Percentiles rank a stretch among this genome's conserved stretches.
These are phyloP conservation scores for Brassica balearica DNA, from an alignment of 441 rosid genomes.

Conservation along the genomic window DNA sequence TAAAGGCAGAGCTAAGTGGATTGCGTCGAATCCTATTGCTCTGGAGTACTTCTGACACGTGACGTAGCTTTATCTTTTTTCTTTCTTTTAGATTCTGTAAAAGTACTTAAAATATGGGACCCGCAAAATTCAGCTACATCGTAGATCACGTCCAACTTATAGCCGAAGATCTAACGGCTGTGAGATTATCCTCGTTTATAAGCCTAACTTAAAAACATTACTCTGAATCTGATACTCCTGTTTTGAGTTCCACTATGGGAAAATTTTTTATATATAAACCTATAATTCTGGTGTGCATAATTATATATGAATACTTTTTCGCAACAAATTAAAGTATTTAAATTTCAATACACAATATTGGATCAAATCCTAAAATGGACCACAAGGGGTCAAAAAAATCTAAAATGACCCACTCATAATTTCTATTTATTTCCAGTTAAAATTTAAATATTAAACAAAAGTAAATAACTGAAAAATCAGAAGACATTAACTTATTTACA, in stretches of 20 bases:
- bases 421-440: too few relatives aligned
- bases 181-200: background rate
- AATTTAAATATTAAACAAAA: too few relatives aligned
- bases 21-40: slow-evolving; percentile 35
- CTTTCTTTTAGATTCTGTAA: background rate
- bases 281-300: background rate
- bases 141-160: slow-evolving; percentile 6
- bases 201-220: background rate
- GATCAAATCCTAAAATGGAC: too few relatives aligned
- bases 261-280: background rate
- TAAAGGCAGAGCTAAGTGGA: slow-evolving; percentile 27
- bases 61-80: slow-evolving; percentile 8
- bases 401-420: too few relatives aligned
- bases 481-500: too few relatives aligned
- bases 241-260: background rate
- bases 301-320: background rate
- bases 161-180: slow-evolving; percentile 3
- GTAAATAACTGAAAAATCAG: too few relatives aligned
- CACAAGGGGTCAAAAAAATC: too few relatives aligned
- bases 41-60: slow-evolving; percentile 34
- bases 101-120: background rate
- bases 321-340: background rate
- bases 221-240: background rate
- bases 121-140: slow-evolving; percentile 6
- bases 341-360: background rate